Evolutionary conservation across 1,284 basidiomycete genomes (phyloP).

Genomic region (Rhodotorula sp.): DNA sequence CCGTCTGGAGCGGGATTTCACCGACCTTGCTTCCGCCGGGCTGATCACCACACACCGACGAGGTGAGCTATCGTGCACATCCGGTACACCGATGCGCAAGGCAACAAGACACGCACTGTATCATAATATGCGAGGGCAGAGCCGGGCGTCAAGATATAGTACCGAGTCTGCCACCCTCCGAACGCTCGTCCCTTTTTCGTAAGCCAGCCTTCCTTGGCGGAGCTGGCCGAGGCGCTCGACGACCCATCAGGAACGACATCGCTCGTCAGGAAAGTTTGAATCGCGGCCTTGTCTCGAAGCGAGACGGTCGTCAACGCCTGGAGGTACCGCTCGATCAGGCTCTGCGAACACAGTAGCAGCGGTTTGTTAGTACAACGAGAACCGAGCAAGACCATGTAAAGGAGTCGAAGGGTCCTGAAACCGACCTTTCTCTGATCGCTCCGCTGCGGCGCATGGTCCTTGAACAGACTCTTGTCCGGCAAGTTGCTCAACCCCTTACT

Average conservation of each 20-base stretch:
- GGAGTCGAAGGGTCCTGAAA: neutral
- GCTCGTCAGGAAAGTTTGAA: conserved; percentile 88
- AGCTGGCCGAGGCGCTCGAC: conserved; percentile 51
- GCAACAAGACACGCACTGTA: conserved; percentile 61
- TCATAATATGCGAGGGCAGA: conserved; percentile 89
- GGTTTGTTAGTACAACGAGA: neutral
- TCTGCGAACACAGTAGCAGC: conserved; percentile 52
- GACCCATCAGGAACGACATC: conserved; percentile 61
- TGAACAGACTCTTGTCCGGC: conserved; percentile 91
- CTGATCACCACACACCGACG: conserved; percentile 51
- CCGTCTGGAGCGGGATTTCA: conserved; percentile 60
- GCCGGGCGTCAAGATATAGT: conserved; percentile 81
- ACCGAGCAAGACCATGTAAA: neutral
- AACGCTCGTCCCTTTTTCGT: conserved; percentile 97
- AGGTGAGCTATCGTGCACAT: neutral
- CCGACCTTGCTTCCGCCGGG: conserved; percentile 87
- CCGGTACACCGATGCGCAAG: neutral
- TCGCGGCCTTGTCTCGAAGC: conserved; percentile 82
- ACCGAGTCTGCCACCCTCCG: conserved; percentile 87
- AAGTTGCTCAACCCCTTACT: conserved; percentile 72
- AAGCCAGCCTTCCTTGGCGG: conserved; percentile 79
- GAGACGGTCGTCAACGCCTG: conserved; percentile 74
- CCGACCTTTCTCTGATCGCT: conserved; percentile 87
- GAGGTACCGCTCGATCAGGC: conserved; percentile 80
- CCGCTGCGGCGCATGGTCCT: conserved; percentile 92